Evolutionary conservation across 169 alveolate genomes (phyloP).

Genomic region (Babesia divergens): DNA sequence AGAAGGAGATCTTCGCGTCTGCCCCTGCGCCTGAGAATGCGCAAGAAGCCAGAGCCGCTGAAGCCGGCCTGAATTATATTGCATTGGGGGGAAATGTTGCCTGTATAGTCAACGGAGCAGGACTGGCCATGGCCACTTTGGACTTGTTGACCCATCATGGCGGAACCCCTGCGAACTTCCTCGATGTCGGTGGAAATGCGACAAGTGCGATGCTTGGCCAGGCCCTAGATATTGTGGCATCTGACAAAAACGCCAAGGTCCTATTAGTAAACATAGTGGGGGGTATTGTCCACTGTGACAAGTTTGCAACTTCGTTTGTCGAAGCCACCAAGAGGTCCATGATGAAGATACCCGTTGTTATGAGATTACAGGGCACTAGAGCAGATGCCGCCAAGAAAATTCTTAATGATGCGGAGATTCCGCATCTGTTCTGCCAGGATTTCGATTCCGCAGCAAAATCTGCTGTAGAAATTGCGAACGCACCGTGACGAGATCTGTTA

Average conservation of each 20-base stretch:
- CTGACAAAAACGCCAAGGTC: constrained; percentile 85
- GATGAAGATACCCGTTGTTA: constrained; percentile 87
- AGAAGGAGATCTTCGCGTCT: constrained; percentile 78
- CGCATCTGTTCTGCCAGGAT: constrained; percentile 82
- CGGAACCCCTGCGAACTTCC: constrained; percentile 94
- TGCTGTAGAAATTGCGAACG: constrained; percentile 83
- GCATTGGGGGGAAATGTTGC: constrained; percentile 89
- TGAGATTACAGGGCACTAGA: constrained; percentile 92
- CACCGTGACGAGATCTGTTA: constrained; percentile 32
- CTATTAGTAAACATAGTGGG: constrained; percentile 93
- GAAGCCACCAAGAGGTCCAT: constrained; percentile 80
- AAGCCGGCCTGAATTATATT: constrained; percentile 88
- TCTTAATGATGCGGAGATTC: constrained; percentile 77
- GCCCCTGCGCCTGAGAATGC: constrained; percentile 78
- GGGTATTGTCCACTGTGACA: constrained; percentile 93
- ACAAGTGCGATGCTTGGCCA: constrained; percentile 83
- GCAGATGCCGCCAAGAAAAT: constrained; percentile 86
- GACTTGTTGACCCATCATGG: constrained; percentile 81
- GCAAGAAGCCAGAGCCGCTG: constrained; percentile 88
- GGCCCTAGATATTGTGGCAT: constrained; percentile 87
- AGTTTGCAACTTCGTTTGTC: constrained; percentile 85
- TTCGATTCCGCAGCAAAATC: constrained; percentile 87
- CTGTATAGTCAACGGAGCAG: constrained; percentile 98
- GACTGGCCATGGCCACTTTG: constrained; percentile 99
- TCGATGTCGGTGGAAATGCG: constrained; percentile 97